A percentile compares a stretch with the other conserved stretches of the same genome.
These are phyloP conservation scores for Oryza australiensis DNA, from an alignment of 176 grass and related monocot species.

Conservation along the genomic window DNA sequence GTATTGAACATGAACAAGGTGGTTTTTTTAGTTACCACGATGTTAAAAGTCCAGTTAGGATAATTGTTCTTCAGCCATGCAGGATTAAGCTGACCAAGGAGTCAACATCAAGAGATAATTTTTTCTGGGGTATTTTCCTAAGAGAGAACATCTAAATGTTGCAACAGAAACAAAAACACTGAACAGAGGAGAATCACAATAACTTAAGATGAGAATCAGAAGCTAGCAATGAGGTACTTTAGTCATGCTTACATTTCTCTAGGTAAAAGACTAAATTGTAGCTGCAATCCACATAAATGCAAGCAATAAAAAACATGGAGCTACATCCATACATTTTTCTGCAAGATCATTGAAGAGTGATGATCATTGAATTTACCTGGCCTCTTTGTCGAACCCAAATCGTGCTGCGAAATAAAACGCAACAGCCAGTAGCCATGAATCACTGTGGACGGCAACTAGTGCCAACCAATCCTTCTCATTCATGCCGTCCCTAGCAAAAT, in stretches of 20 bases:
- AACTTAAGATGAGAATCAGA: conserved; percentile 4
- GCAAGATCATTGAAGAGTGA: conserved; percentile 34
- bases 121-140: neutral
- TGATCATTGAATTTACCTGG: conserved; percentile 60
- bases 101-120: neutral
- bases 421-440: conserved; percentile 92
- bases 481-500: conserved; percentile 97
- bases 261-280: conserved; percentile 2
- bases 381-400: conserved; percentile 94
- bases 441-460: conserved; percentile 87
- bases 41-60: neutral
- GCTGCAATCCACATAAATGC: conserved; percentile 16
- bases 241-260: conserved; percentile 4
- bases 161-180: neutral
- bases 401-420: conserved; percentile 93
- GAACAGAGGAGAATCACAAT: conserved; percentile 4
- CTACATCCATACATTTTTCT: conserved; percentile 7
- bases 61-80: neutral
- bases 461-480: conserved; percentile 94
- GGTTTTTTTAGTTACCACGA: neutral
- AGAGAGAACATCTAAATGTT: neutral
- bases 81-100: conserved; percentile 1
- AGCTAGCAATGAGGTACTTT: neutral
- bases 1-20: neutral
- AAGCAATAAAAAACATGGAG: conserved; percentile 29